phyloP scores from a whole-genome alignment of 2,329 filamentous ascomycete species.

The Trichoderma sp. region DNA sequence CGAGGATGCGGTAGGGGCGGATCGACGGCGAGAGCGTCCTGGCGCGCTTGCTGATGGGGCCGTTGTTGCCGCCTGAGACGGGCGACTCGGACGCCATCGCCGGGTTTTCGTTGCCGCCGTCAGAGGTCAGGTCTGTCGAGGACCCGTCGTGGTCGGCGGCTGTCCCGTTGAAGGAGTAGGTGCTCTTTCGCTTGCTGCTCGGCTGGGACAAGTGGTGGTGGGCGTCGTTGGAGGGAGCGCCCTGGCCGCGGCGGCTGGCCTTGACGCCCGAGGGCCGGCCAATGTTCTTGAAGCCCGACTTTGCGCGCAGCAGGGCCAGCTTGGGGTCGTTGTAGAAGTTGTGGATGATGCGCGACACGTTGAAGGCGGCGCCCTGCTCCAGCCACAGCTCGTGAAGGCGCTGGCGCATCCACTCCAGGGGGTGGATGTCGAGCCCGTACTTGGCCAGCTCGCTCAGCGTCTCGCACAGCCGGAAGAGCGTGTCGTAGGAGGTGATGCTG shows the following conservation, averaged over 20 bases:
- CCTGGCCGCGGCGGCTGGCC: slow-evolving; percentile 34
- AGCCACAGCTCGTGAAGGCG: slow-evolving; percentile 56
- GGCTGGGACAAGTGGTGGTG: slow-evolving; percentile 32
- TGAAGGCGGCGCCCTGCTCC: slow-evolving; percentile 53
- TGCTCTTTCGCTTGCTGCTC: slow-evolving; percentile 42
- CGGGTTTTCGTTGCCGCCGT: slow-evolving; percentile 31
- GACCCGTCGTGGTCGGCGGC: slow-evolving; percentile 36
- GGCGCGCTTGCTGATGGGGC: slow-evolving; percentile 34
- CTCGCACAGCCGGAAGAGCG: slow-evolving; percentile 58
- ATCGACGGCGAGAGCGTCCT: slow-evolving; percentile 34
- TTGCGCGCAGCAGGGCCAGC: slow-evolving; percentile 52
- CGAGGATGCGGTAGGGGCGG: slow-evolving; percentile 2
- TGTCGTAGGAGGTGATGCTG: slow-evolving; percentile 57
- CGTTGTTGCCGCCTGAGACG: not conserved
- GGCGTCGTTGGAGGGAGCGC: slow-evolving; percentile 33
- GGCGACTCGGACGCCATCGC: slow-evolving; percentile 24
- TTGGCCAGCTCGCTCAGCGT: slow-evolving; percentile 58
- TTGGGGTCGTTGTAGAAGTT: slow-evolving; percentile 62
- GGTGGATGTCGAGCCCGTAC: slow-evolving; percentile 56
- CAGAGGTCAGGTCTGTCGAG: slow-evolving; percentile 37
- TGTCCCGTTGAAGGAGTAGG: slow-evolving; percentile 38
- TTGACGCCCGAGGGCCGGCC: slow-evolving; percentile 58
- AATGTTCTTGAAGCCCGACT: slow-evolving; percentile 61
- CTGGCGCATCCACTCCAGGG: slow-evolving; percentile 61
- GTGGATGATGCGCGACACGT: slow-evolving; percentile 54